Evolutionary conservation across 2,329 filamentous ascomycete genomes (phyloP), one percentile per base, ranked within the genome.

Genomic region (Chlorencoelia australis): DNA sequence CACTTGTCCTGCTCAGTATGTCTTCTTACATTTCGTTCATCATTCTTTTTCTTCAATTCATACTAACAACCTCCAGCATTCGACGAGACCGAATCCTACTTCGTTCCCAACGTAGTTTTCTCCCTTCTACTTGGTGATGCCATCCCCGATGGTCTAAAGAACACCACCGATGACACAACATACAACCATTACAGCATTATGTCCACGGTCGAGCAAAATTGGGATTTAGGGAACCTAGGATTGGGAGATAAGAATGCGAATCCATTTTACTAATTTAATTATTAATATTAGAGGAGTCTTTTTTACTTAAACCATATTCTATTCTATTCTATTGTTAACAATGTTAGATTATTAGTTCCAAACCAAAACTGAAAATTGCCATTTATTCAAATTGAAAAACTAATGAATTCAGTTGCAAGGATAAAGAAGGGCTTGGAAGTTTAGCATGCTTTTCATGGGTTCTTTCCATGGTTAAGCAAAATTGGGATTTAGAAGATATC

Each of bases 1-100:
- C 81, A 0, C 68, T 89, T 1, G 69, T 89, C 6, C 63, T 88
- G 3, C 55, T 89, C 37, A 87, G 75, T 50, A 39, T 14, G 41
- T 64, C 60, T 45, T 59, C 21, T 75, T 48, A 67, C 62, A 30
- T 68, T 86, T 13, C 80, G 18, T 26, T 27, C 9, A 10, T 73
- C 69, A 69, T 67, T 71, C 57, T 80, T 80, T 59, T 73, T 80
- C 52, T 79, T 88, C 9, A 66, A 88, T 9, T 55, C 67, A 27
- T 70, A 87, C 61, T 57, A 63, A 29, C 69, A 77, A 45, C 87
- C 87, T 59, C 79, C 76, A 73, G 65, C 76, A 4, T 89, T 85
- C 52, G 84, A 91, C 47, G 84, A 89, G 62, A 81, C 76, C 55
- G 71, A 78, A 49, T 75, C 68, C 5, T 85, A 86, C 57, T 57